A percentile compares a stretch with the other conserved stretches of the same genome.
These are phyloP conservation scores for Triangularia verruculosa DNA, from an alignment of 2,329 filamentous ascomycete genomes.

Conservation along the genomic window DNA sequence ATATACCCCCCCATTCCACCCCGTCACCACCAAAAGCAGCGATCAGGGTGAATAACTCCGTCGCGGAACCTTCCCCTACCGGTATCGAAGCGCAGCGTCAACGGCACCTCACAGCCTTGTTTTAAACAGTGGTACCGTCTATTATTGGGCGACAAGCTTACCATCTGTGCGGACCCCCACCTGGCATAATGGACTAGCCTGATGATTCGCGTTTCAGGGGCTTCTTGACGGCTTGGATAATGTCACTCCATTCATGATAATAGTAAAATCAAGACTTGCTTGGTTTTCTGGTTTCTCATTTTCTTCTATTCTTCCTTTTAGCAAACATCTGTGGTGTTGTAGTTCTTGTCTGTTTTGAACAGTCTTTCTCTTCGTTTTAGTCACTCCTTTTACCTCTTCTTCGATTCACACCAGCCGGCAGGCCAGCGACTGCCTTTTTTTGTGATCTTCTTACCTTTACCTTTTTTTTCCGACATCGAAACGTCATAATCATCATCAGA, in stretches of 20 bases:
- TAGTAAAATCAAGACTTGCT: neutral
- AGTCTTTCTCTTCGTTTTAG: neutral
- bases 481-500: neutral
- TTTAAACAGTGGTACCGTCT: neutral
- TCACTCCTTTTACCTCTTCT: neutral
- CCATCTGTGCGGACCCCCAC: neutral
- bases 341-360: neutral
- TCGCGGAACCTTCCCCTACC: slow-evolving; percentile 14
- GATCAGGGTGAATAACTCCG: slow-evolving; percentile 19
- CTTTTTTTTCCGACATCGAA: neutral
- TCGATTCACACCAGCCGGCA: neutral
- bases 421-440: neutral
- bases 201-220: slow-evolving; percentile 20
- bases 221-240: slow-evolving; percentile 3
- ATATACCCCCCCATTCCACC: slow-evolving; percentile 10
- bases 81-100: slow-evolving; percentile 18
- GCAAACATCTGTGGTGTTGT: neutral
- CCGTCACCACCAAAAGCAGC: slow-evolving; percentile 1
- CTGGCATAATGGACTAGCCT: slow-evolving; percentile 5
- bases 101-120: slow-evolving; percentile 5
- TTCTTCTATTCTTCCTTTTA: neutral
- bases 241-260: neutral
- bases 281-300: slow-evolving; percentile 5
- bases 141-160: neutral
- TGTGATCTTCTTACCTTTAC: neutral